Percentiles rank a stretch among this genome's conserved stretches.
These are phyloP conservation scores for Ascochyta clinopodiicola DNA, from an alignment of 2,329 filamentous ascomycete species.

Conservation along the genomic window DNA sequence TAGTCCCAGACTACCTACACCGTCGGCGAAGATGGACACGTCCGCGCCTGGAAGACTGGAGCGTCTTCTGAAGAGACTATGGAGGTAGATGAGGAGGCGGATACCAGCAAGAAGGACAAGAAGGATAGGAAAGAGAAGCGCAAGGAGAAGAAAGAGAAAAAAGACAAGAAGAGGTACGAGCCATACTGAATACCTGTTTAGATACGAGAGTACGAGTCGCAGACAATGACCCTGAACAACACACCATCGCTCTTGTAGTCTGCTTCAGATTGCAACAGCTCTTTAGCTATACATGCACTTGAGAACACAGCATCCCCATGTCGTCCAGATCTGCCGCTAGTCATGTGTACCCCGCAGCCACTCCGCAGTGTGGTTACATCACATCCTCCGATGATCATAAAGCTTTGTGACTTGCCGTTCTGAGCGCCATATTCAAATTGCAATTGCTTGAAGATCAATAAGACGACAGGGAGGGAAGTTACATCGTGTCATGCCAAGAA, in stretches of 20 bases:
- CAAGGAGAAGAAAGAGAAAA: conserved; percentile 45
- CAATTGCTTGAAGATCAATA: background rate
- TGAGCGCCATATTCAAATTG: background rate
- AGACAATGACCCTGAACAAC: too few relatives aligned
- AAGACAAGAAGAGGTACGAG: conserved; percentile 48
- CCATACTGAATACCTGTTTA: conserved; percentile 39
- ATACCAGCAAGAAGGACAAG: conserved; percentile 26
- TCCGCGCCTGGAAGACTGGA: conserved; percentile 52
- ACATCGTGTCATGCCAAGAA: conserved; percentile 18
- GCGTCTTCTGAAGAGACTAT: conserved; percentile 26
- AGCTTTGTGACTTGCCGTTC: background rate
- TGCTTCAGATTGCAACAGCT: too few relatives aligned
- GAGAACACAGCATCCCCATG: background rate
- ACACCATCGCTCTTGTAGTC: too few relatives aligned
- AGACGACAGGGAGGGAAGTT: conserved; percentile 2
- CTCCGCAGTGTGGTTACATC: conserved; percentile 15
- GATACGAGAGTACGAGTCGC: background rate
- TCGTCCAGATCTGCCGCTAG: conserved; percentile 8
- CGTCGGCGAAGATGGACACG: conserved; percentile 57
- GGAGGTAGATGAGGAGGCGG: conserved; percentile 34
- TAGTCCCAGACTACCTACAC: conserved; percentile 50
- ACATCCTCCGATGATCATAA: background rate
- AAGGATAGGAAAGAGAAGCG: conserved; percentile 41
- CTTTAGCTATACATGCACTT: too few relatives aligned
- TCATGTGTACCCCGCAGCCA: conserved; percentile 16